These are phyloP conservation scores for Globisporangium echinulatum DNA, from an alignment of 352 stramenopile genomes.

Conservation along the genomic window DNA sequence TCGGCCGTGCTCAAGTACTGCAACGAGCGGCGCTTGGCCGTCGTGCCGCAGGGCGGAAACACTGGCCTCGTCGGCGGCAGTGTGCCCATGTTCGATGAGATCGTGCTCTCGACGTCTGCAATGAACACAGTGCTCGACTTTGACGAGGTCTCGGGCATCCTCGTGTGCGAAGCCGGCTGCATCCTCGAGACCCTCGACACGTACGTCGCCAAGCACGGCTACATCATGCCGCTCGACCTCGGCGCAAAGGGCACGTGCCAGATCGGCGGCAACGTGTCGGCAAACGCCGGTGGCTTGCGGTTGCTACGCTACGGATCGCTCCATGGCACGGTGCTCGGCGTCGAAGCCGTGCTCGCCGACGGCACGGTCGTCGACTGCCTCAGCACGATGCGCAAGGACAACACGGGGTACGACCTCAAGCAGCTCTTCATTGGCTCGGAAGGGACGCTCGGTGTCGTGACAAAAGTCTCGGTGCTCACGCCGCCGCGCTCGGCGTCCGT, in stretches of 20 bases:
- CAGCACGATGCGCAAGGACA: conserved; percentile 94
- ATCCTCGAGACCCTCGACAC: conserved; percentile 93
- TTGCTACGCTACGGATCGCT: conserved; percentile 93
- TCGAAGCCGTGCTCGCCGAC: conserved; percentile 93
- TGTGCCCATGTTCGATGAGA: conserved; percentile 88
- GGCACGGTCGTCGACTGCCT: conserved; percentile 90
- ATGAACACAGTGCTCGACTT: conserved; percentile 93
- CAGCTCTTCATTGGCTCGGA: conserved; percentile 97
- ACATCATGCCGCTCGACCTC: conserved; percentile 94
- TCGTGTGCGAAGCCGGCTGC: conserved; percentile 88
- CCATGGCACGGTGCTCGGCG: conserved; percentile 90
- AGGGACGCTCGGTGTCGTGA: conserved; percentile 95
- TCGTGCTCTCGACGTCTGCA: conserved; percentile 89
- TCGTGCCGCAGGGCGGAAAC: conserved; percentile 96
- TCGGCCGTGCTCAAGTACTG: conserved; percentile 91
- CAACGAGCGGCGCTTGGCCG: conserved; percentile 76
- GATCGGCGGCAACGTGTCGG: conserved; percentile 95
- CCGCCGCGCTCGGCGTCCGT: conserved; percentile 59
- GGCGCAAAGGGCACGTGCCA: conserved; percentile 96
- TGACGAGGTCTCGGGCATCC: conserved; percentile 79
- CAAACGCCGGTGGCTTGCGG: conserved; percentile 94
- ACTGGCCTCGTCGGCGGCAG: conserved; percentile 95
- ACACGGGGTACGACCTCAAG: conserved; percentile 96
- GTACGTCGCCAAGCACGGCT: conserved; percentile 76
- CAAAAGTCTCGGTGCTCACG: conserved; percentile 83